These are phyloP conservation scores for Paecilomyces niveus DNA, from an alignment of 2,329 filamentous ascomycete species.

Conservation along the genomic window DNA sequence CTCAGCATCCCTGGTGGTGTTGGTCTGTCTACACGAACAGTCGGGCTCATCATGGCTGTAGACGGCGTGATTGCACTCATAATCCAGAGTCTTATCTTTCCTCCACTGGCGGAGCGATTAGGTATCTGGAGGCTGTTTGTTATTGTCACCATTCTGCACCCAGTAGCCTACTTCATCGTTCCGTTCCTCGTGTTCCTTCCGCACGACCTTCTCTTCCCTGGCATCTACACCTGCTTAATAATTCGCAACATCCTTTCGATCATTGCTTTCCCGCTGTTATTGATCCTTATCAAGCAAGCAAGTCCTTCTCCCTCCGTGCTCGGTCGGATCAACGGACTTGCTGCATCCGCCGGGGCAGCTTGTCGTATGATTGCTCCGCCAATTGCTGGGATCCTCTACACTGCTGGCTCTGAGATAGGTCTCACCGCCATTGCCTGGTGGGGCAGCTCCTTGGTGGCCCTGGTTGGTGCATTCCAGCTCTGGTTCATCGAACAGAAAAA, in stretches of 20 bases:
- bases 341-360: slow-evolving; percentile 64
- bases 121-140: slow-evolving; percentile 63
- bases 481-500: slow-evolving; percentile 48
- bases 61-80: slow-evolving; percentile 66
- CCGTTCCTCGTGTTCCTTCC: slow-evolving; percentile 60
- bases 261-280: slow-evolving; percentile 58
- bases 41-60: slow-evolving; percentile 61
- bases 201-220: slow-evolving; percentile 45
- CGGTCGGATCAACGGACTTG: slow-evolving; percentile 65
- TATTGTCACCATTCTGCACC: slow-evolving; percentile 58
- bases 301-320: slow-evolving; percentile 56
- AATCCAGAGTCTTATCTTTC: slow-evolving; percentile 66
- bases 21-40: slow-evolving; percentile 58
- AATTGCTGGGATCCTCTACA: slow-evolving; percentile 60
- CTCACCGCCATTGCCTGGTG: slow-evolving; percentile 60
- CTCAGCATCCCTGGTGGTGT: slow-evolving; percentile 59
- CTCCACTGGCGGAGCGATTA: slow-evolving; percentile 54
- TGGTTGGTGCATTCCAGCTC: slow-evolving; percentile 50
- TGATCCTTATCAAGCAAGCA: slow-evolving; percentile 68
- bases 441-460: slow-evolving; percentile 50
- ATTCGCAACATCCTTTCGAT: slow-evolving; percentile 63
- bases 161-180: slow-evolving; percentile 60
- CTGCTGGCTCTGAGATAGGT: slow-evolving; percentile 49
- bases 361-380: slow-evolving; percentile 65
- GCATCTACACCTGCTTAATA: slow-evolving; percentile 59